These are phyloP conservation scores for Vitis cinerea DNA, from an alignment of 164 flowering plant genomes.

Conservation along the genomic window DNA sequence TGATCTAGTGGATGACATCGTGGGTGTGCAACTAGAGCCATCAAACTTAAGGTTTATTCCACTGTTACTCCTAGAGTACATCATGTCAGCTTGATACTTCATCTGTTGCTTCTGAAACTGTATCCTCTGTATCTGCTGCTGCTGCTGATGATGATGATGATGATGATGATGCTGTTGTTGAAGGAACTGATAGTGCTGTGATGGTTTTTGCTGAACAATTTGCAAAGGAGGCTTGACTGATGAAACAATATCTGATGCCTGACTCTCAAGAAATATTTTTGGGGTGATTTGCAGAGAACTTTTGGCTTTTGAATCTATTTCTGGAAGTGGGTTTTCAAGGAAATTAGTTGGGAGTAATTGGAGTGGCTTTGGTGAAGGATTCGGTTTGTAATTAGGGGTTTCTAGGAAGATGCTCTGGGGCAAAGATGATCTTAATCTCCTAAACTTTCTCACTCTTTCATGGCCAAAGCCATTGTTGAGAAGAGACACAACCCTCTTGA, in stretches of 20 bases:
- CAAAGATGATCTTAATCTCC: constrained; percentile 39
- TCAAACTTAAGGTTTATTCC: constrained; percentile 80
- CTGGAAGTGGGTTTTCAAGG: constrained; percentile 22
- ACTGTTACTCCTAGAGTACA: constrained; percentile 60
- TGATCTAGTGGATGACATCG: constrained; percentile 92
- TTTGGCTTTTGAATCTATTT: constrained; percentile 34
- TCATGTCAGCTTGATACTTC: constrained; percentile 73
- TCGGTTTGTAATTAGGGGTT: constrained; percentile 32
- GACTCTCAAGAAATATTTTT: constrained; percentile 11
- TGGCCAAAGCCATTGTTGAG: constrained; percentile 61
- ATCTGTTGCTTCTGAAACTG: constrained; percentile 31
- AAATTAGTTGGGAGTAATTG: constrained; percentile 11
- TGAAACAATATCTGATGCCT: constrained; percentile 20
- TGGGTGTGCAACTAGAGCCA: constrained; percentile 76
- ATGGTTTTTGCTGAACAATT: constrained; percentile 41
- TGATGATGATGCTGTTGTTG: constrained; percentile 34
- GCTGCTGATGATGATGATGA: constrained; percentile 14
- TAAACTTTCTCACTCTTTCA: constrained; percentile 69
- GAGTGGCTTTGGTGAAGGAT: constrained; percentile 27
- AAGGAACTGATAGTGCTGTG: constrained; percentile 44
- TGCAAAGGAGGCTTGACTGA: constrained; percentile 47
- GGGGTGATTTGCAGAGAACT: constrained; percentile 20
- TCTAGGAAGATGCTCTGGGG: constrained; percentile 55
- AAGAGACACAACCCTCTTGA: constrained; percentile 73
- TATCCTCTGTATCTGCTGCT: not conserved